Conservation (phyloP, 169 alveolate genomes). For the Plasmodium fragile region DNA sequence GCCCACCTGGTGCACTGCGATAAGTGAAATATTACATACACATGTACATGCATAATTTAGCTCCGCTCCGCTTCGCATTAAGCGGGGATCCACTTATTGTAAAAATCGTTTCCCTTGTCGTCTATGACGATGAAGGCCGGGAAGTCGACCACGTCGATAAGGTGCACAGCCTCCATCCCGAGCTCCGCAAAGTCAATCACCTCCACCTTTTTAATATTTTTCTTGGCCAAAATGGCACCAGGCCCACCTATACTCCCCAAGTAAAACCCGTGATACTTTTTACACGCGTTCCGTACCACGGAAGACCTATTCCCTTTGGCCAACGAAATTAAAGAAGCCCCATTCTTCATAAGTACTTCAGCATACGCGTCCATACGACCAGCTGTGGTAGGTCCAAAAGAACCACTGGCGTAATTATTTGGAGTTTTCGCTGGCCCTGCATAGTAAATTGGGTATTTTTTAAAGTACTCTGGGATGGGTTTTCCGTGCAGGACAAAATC, state of each 20-base stretch:
- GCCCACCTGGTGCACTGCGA: background rate
- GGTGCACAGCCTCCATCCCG: slow-evolving; percentile 91
- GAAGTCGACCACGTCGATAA: slow-evolving; percentile 89
- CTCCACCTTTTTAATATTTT: slow-evolving; percentile 87
- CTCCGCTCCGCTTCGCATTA: background rate
- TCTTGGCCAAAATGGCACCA: slow-evolving; percentile 90
- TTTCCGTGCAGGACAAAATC: slow-evolving; percentile 81
- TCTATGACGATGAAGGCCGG: slow-evolving; percentile 93
- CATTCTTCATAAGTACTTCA: slow-evolving; percentile 83
- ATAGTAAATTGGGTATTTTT: slow-evolving; percentile 90
- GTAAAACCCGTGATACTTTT: slow-evolving; percentile 89
- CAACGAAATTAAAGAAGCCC: slow-evolving; percentile 87
- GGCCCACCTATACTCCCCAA: slow-evolving; percentile 92
- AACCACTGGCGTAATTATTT: slow-evolving; percentile 89
- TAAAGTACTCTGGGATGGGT: slow-evolving; percentile 87
- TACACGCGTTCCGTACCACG: slow-evolving; percentile 88
- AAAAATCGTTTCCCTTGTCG: slow-evolving; percentile 91
- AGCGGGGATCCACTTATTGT: slow-evolving; percentile 79
- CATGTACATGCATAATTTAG: no score
- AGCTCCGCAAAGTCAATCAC: slow-evolving; percentile 87
- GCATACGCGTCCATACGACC: slow-evolving; percentile 93
- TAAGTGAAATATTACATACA: background rate
- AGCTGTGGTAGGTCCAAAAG: slow-evolving; percentile 94
- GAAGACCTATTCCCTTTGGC: slow-evolving; percentile 90
- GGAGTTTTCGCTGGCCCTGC: slow-evolving; percentile 94